phyloP scores from a whole-genome alignment of 2,329 filamentous ascomycete species.

The Pseudogymnoascus sp. region DNA sequence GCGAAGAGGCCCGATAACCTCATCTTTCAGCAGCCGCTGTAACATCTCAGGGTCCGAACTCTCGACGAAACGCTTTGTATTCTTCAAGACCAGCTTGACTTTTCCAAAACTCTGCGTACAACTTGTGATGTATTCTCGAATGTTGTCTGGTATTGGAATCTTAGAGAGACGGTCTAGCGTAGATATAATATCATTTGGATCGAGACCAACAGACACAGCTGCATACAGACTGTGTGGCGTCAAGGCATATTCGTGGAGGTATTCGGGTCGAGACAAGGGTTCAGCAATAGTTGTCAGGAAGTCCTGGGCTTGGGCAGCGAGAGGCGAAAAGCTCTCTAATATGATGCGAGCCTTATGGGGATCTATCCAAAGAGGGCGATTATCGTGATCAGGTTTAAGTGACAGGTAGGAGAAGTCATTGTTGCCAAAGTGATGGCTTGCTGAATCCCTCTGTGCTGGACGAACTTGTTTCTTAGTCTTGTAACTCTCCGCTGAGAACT shows the following conservation, averaged over 20 bases:
- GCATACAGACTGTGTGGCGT: conserved; percentile 92
- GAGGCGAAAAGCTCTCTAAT: conserved; percentile 85
- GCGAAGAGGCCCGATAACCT: conserved; percentile 71
- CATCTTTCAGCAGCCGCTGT: conserved; percentile 78
- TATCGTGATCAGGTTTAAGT: conserved; percentile 82
- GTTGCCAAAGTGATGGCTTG: conserved; percentile 29
- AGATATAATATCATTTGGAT: conserved; percentile 81
- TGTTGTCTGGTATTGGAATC: conserved; percentile 73
- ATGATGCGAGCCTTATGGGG: conserved; percentile 80
- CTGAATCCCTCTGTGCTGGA: conserved; percentile 24
- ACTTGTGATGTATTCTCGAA: conserved; percentile 65
- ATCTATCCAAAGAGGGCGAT: conserved; percentile 91
- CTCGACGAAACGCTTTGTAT: conserved; percentile 91
- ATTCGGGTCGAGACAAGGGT: conserved; percentile 80
- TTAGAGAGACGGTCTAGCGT: conserved; percentile 85
- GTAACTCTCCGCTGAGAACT: conserved; percentile 42
- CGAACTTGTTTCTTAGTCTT: conserved; percentile 17
- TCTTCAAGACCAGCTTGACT: conserved; percentile 88
- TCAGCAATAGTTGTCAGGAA: conserved; percentile 95
- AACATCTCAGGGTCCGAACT: conserved; percentile 82
- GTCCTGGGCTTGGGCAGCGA: conserved; percentile 81
- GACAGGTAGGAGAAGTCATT: conserved; percentile 70
- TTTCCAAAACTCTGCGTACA: conserved; percentile 92
- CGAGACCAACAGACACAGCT: conserved; percentile 88
- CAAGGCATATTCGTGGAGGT: conserved; percentile 88